Evolutionary conservation across 345 rosid genomes (phyloP).

Genomic region (Aethionema arabicum): DNA sequence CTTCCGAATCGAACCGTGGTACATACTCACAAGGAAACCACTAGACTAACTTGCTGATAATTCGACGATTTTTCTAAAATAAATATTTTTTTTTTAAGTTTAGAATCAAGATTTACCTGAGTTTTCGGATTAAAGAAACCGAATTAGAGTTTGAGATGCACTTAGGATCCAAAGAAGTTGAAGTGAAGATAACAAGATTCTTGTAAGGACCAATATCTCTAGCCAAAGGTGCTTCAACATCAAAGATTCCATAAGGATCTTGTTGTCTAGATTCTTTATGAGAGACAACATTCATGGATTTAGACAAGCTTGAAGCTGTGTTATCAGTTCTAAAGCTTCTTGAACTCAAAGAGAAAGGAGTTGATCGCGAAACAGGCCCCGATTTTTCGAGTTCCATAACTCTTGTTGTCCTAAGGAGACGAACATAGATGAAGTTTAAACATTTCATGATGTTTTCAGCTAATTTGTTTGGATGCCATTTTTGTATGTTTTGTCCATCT

Average conservation of each 20-base stretch:
- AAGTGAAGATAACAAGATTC: conserved; percentile 79
- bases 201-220: conserved; percentile 91
- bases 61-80: background rate
- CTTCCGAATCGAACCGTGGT: too few species aligned
- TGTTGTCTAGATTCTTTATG: conserved; percentile 78
- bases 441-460: conserved; percentile 87
- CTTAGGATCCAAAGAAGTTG: conserved; percentile 75
- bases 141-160: conserved; percentile 82
- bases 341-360: conserved; percentile 51
- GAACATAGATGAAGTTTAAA: conserved; percentile 67
- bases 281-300: conserved; percentile 47
- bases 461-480: conserved; percentile 78
- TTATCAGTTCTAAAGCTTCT: conserved; percentile 75
- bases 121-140: conserved; percentile 62
- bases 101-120: conserved; percentile 51
- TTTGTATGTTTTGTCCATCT: conserved; percentile 56
- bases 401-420: conserved; percentile 82
- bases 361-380: conserved; percentile 63
- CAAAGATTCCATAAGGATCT: conserved; percentile 80
- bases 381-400: conserved; percentile 76
- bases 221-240: conserved; percentile 70
- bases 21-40: too few species aligned
- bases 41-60: too few species aligned
- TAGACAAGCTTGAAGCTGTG: conserved; percentile 41
- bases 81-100: background rate